These are phyloP conservation scores for Hylodesmum podocarpum DNA, from an alignment of 306 rosid species.

Conservation along the genomic window DNA sequence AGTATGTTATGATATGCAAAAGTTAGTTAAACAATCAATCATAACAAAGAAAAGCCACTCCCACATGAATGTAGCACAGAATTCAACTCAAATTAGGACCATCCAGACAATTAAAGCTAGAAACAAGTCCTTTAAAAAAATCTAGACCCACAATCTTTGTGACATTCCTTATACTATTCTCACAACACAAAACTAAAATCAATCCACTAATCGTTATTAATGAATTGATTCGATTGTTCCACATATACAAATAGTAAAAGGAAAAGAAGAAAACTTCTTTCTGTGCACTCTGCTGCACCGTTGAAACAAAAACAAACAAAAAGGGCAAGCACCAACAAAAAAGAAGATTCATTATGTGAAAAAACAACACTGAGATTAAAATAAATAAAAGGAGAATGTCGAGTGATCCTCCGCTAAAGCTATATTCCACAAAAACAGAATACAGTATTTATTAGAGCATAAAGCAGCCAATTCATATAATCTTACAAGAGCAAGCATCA, in stretches of 20 bases:
- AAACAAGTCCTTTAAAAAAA: slow-evolving; percentile 36
- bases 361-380: slow-evolving; percentile 60
- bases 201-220: slow-evolving; percentile 44
- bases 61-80: slow-evolving; percentile 28
- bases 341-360: slow-evolving; percentile 64
- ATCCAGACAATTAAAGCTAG: slow-evolving; percentile 30
- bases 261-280: slow-evolving; percentile 30
- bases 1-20: slow-evolving; percentile 12
- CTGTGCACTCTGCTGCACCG: slow-evolving; percentile 49
- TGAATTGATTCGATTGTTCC: slow-evolving; percentile 66
- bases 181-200: slow-evolving; percentile 31
- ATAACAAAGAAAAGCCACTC: slow-evolving; percentile 30
- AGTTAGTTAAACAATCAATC: slow-evolving; percentile 35
- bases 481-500: slow-evolving; percentile 66
- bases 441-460: slow-evolving; percentile 41
- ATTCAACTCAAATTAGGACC: slow-evolving; percentile 32
- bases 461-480: slow-evolving; percentile 61
- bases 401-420: slow-evolving; percentile 41
- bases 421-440: slow-evolving; percentile 48
- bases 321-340: slow-evolving; percentile 52
- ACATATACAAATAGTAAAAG: slow-evolving; percentile 34
- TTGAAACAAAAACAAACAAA: slow-evolving; percentile 47
- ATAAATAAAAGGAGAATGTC: slow-evolving; percentile 39
- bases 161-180: slow-evolving; percentile 45
- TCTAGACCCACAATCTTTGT: slow-evolving; percentile 48